Percentiles rank a stretch among this genome's conserved stretches.
These are phyloP conservation scores for Cutaneotrichosporon cavernicola DNA, from an alignment of 1,284 basidiomycete genomes.

Conservation along the genomic window DNA sequence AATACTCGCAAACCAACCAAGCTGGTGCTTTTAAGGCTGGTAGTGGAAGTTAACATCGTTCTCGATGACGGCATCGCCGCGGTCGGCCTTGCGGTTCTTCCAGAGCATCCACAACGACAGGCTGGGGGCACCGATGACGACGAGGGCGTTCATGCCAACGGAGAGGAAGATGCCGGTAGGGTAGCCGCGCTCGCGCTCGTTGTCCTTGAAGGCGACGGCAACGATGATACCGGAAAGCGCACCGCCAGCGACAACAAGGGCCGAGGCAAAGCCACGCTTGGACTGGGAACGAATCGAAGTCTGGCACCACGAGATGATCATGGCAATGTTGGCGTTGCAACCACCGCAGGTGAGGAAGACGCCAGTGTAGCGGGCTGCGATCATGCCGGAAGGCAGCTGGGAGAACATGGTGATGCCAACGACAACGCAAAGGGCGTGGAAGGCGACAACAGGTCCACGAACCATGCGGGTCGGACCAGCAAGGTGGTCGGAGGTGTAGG, in stretches of 20 bases:
- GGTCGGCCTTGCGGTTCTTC: conserved; percentile 24
- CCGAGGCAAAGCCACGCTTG: conserved; percentile 50
- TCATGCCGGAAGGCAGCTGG: conserved; percentile 16
- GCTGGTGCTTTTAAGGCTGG: conserved; percentile 13
- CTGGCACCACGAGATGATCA: conserved; percentile 46
- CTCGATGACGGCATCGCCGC: conserved; percentile 22
- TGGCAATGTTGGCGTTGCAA: conserved; percentile 39
- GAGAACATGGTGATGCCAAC: conserved; percentile 24
- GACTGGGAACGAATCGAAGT: conserved; percentile 54
- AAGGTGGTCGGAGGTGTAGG: conserved; percentile 48
- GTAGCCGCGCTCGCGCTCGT: conserved; percentile 19
- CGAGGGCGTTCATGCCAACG: conserved; percentile 29
- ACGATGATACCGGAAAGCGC: conserved; percentile 54
- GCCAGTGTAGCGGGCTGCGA: conserved; percentile 51
- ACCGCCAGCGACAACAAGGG: conserved; percentile 52
- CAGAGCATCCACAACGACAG: conserved; percentile 17
- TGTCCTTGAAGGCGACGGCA: conserved; percentile 20
- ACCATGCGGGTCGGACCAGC: conserved; percentile 1
- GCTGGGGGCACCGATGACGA: background rate
- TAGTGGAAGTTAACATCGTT: conserved; percentile 21
- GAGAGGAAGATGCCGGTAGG: conserved; percentile 27
- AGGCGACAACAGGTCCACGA: conserved; percentile 14
- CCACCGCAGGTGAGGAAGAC: conserved; percentile 54
- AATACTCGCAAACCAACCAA: too few species aligned
- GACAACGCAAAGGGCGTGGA: conserved; percentile 21